These are phyloP conservation scores for Pisolithus albus DNA, from an alignment of 768 basidiomycete genomes.

Conservation along the genomic window DNA sequence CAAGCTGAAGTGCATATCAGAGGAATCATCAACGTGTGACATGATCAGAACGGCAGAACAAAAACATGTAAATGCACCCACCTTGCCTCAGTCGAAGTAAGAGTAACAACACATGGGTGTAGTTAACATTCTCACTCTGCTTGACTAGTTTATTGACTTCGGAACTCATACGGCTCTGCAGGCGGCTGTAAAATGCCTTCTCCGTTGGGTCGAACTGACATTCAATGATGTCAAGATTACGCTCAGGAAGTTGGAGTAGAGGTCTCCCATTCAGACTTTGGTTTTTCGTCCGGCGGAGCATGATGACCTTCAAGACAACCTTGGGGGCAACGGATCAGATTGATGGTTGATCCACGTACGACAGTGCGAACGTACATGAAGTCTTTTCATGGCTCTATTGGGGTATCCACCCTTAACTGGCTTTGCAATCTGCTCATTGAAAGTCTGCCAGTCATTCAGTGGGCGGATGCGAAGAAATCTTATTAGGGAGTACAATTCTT, in stretches of 20 bases:
- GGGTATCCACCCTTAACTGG: conserved; percentile 69
- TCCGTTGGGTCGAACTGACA: conserved; percentile 78
- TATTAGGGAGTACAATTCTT: conserved; percentile 84
- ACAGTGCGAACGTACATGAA: conserved; percentile 48
- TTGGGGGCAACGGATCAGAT: conserved; percentile 19
- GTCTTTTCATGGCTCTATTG: conserved; percentile 68
- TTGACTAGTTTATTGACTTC: conserved; percentile 63
- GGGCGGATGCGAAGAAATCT: conserved; percentile 84
- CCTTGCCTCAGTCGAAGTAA: conserved; percentile 87
- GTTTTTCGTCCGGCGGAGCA: conserved; percentile 84
- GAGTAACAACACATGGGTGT: conserved; percentile 64
- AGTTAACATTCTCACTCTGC: conserved; percentile 45
- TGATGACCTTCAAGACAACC: conserved; percentile 77
- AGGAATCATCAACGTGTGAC: no score
- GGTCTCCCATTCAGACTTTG: conserved; percentile 70
- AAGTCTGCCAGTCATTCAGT: conserved; percentile 69
- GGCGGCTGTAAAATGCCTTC: conserved; percentile 66
- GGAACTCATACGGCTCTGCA: conserved; percentile 61
- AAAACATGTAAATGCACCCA: conserved; percentile 23
- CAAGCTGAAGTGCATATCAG: conserved; percentile 50
- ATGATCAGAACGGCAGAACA: not conserved
- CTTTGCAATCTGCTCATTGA: conserved; percentile 71
- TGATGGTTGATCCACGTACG: not conserved
- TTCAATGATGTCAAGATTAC: conserved; percentile 61
- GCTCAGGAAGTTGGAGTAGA: conserved; percentile 72